A percentile compares a stretch with the other conserved stretches of the same genome.
Evolutionary conservation across 495 filamentous ascomycete genomes (phyloP).

Genomic region (Mytilinidion resinicola): DNA sequence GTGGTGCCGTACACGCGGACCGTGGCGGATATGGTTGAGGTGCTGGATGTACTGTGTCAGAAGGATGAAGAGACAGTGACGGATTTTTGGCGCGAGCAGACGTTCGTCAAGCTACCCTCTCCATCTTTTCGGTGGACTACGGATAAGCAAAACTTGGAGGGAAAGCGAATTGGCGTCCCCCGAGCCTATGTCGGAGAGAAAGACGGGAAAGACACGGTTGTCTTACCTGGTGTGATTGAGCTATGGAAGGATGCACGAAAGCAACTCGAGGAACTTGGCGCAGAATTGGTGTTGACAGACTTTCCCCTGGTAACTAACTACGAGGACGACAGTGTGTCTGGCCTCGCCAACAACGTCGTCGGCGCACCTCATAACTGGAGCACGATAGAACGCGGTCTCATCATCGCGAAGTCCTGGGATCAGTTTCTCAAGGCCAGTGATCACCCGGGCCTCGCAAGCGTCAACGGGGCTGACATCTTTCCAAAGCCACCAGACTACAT

Average conservation of each 20-base stretch:
- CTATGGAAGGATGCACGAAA: slow-evolving; percentile 29
- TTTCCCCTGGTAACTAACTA: slow-evolving; percentile 36
- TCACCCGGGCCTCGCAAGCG: slow-evolving; percentile 18
- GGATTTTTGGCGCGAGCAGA: slow-evolving; percentile 36
- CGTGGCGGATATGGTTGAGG: slow-evolving; percentile 31
- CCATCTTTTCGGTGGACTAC: background rate
- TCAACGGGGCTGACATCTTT: slow-evolving; percentile 30
- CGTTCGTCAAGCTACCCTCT: slow-evolving; percentile 24
- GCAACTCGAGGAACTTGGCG: slow-evolving; percentile 30
- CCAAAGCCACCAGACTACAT: slow-evolving; percentile 27
- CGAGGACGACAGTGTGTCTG: slow-evolving; percentile 24
- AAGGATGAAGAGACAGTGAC: slow-evolving; percentile 22
- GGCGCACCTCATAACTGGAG: slow-evolving; percentile 30
- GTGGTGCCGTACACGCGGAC: slow-evolving; percentile 33
- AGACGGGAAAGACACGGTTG: slow-evolving; percentile 18
- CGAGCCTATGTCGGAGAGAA: slow-evolving; percentile 32
- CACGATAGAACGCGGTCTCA: slow-evolving; percentile 25
- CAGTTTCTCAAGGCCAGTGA: slow-evolving; percentile 30
- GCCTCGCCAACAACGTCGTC: slow-evolving; percentile 27
- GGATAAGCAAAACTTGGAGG: slow-evolving; percentile 13
- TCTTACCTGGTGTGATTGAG: slow-evolving; percentile 20
- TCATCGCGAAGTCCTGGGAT: slow-evolving; percentile 35
- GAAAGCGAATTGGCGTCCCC: slow-evolving; percentile 33
- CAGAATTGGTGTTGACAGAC: slow-evolving; percentile 32
- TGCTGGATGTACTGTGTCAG: slow-evolving; percentile 28